Evolutionary conservation across 345 rosid genomes (phyloP).

Genomic region (Bruguiera sexangula): DNA sequence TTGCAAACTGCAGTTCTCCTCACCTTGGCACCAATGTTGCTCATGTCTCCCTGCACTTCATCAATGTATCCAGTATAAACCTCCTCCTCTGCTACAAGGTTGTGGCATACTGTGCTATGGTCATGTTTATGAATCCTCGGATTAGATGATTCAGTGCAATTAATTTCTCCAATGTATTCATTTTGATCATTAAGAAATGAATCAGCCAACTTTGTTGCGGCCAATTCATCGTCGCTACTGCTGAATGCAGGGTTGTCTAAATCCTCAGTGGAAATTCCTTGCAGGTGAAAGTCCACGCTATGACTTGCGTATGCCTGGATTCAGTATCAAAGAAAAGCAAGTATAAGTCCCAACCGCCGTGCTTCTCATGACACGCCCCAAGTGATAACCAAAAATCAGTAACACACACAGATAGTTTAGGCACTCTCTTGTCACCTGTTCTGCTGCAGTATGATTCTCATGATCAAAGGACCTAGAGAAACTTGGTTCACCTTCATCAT

Average conservation of each 20-base stretch:
- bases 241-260: not conserved
- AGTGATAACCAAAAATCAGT: not conserved
- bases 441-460: not conserved
- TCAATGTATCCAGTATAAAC: not conserved
- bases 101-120: slow-evolving; percentile 12
- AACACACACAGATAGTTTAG: too few species aligned
- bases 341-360: not conserved
- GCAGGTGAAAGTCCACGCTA: not conserved
- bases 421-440: slow-evolving; percentile 12
- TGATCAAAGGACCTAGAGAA: not conserved
- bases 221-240: slow-evolving; percentile 3
- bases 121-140: not conserved
- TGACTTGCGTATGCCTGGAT: slow-evolving; percentile 4
- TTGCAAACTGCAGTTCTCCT: not conserved
- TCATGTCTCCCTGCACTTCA: not conserved
- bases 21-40: not conserved
- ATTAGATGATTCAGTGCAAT: slow-evolving; percentile 2
- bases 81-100: slow-evolving; percentile 2
- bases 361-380: not conserved
- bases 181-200: slow-evolving; percentile 5
- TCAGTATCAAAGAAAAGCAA: slow-evolving; percentile 8
- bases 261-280: slow-evolving; percentile 5
- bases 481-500: too few species aligned
- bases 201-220: not conserved
- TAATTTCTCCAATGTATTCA: not conserved